A percentile compares a stretch with the other conserved stretches of the same genome.
These are phyloP conservation scores for Nannochloropsis gaditana DNA, from an alignment of 108 stramenopile species.

Conservation along the genomic window DNA sequence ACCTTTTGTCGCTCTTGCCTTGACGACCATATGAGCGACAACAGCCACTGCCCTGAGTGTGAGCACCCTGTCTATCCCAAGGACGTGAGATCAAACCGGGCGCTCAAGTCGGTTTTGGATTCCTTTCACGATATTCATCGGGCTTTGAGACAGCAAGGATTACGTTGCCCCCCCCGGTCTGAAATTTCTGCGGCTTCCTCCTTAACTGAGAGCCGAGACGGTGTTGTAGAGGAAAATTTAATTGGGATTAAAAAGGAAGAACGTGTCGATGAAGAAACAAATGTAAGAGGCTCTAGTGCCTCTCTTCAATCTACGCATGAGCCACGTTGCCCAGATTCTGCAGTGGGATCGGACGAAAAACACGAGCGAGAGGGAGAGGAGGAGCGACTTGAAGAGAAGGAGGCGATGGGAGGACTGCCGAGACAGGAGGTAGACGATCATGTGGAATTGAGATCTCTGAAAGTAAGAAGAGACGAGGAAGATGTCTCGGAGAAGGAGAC, in stretches of 20 bases:
- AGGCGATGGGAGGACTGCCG: background rate
- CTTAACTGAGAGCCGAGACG: background rate
- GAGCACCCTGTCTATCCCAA: constrained; percentile 26
- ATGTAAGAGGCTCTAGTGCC: background rate
- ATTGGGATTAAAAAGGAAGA: background rate
- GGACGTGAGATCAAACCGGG: constrained; percentile 23
- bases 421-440: background rate
- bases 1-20: constrained; percentile 32
- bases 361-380: background rate
- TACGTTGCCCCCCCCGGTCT: background rate
- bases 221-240: background rate
- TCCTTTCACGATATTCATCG: background rate
- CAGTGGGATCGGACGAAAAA: background rate
- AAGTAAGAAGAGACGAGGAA: background rate
- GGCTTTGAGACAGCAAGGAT: background rate
- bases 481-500: background rate
- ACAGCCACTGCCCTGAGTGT: constrained; percentile 30
- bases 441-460: too few species aligned
- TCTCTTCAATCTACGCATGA: background rate
- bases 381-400: background rate
- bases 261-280: background rate
- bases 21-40: constrained; percentile 25
- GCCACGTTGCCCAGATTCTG: background rate
- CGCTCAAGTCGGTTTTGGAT: background rate
- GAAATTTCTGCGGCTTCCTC: background rate